Evolutionary conservation across 306 rosid genomes (phyloP), one percentile per base, ranked within the genome.

Genomic region (Medicago ruthenica): DNA sequence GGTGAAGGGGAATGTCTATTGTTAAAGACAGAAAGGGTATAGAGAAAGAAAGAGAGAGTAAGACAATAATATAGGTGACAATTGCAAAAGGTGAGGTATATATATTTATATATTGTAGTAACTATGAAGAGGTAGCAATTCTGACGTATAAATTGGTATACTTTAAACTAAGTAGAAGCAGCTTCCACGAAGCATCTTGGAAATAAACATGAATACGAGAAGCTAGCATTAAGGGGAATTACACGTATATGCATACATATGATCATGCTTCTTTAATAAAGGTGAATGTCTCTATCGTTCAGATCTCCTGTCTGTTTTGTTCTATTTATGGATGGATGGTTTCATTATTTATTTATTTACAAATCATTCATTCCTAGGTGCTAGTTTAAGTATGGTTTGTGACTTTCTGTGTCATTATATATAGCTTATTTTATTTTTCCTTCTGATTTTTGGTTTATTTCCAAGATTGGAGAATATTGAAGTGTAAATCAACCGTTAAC

Each of bases 131-230:
- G n/a, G 9, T 71, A 18, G 14, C 21, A 16, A 24, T 67, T 71
- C 6, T 39, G 8, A 20, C 27, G 12, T 57, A 4, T 15, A 71
- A 37, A 17, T 1, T 61, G 42, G 67, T 61, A 34, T 63, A 63
- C 15, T 37, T 65, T 18, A n/a, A 74, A 3, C 22, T 50, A 70
- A 22, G 31, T 31, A 22, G 17, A 4, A 34, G 47, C 13, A 63
- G 24, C 45, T 51, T 75, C 73, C 55, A 65, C 39, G 73, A 75
- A 75, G 54, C 39, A 64, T 36, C 65, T 2, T 53, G 0, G 55
- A 57, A 55, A 7, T 17, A 21, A 42, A 0, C 18, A 42, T 40
- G 17, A 63, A 37, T n/a, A n/a, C 16, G 69, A 15, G 69, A 62
- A 62, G 0, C 2, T 0, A 60, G 15, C 18, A 13, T 15, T 1